Base-by-base conservation (phyloP, 768 basidiomycete genomes). In the Collybia mongolica region DNA sequence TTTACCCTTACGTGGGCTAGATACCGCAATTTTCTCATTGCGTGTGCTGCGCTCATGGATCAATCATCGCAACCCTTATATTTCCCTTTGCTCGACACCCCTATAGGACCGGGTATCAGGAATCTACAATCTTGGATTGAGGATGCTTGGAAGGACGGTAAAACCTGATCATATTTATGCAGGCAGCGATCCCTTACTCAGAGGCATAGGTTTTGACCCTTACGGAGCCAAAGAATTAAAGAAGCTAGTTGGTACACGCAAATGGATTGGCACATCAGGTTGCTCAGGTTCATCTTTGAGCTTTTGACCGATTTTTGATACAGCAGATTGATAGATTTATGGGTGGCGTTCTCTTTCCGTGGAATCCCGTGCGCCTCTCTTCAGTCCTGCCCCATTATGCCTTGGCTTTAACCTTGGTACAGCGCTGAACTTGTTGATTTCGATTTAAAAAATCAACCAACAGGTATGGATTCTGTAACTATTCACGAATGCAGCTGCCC, bases 201-300 rank as follows among this genome's bases (percentile, higher is more conserved):
- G 39, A 44, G 49, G 24, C 6, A 0, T 39, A 76, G 93, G 91
- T 0, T 94, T 82, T 58, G 93, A 97, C 62, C 60, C 61, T 18
- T 77, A 86, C 51, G 93, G 94, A 2, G 80, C 80, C 12, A 49
- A 67, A 44, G 68, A 92, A 37, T 69, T 93, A 7, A 74, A 79
- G 20, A 72, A 64, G n/a, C 60, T 81, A 8, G 75, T 67, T 54
- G 82, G 76, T 1, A 87, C 84, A 2, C 72, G 60, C 6, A 90
- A 88, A 63, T 90, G 83, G 84, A 85, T 96, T 40, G 93, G 93
- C 15, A 88, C 91, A 8, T 79, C 79, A 63, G 90, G 90, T 88
- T 56, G 48, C 32, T 3, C 11, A 58, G 53, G 12, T 29, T 32
- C 39, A 32, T n/a, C 19, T 39, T 14, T 17, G n/a, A 22, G 42